These are phyloP conservation scores for Pyricularia grisea DNA, from an alignment of 2,329 filamentous ascomycete species.

Conservation along the genomic window DNA sequence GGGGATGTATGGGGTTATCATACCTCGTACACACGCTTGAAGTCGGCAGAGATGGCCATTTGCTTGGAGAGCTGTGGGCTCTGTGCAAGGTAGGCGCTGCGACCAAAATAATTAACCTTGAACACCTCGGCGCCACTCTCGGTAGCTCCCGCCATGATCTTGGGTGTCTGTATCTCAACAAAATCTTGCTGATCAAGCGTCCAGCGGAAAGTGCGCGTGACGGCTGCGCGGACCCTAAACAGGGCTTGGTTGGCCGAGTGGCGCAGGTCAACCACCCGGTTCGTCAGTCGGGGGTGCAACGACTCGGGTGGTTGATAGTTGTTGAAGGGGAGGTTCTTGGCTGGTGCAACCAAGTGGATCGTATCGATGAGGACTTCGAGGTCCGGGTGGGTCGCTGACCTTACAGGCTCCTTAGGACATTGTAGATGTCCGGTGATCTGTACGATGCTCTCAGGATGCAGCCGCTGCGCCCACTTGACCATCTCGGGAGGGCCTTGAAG, in stretches of 20 bases:
- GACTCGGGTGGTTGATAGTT: slow-evolving; percentile 48
- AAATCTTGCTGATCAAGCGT: slow-evolving; percentile 69
- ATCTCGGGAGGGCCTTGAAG: slow-evolving; percentile 48
- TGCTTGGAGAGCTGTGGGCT: slow-evolving; percentile 90
- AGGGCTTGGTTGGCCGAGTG: slow-evolving; percentile 82
- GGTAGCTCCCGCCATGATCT: slow-evolving; percentile 80
- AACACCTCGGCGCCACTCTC: slow-evolving; percentile 90
- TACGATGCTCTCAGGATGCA: slow-evolving; percentile 70
- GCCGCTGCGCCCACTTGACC: slow-evolving; percentile 78
- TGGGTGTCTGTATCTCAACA: slow-evolving; percentile 89
- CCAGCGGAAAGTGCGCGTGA: slow-evolving; percentile 70
- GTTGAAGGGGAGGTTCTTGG: slow-evolving; percentile 38
- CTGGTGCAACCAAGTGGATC: slow-evolving; percentile 41
- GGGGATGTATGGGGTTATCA: background rate
- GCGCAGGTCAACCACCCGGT: slow-evolving; percentile 75
- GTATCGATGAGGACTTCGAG: slow-evolving; percentile 62
- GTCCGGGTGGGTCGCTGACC: slow-evolving; percentile 65
- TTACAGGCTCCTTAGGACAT: slow-evolving; percentile 62
- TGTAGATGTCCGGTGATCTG: slow-evolving; percentile 67
- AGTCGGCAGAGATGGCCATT: slow-evolving; percentile 84
- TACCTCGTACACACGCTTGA: slow-evolving; percentile 73
- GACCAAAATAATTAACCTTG: slow-evolving; percentile 83
- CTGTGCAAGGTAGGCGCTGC: slow-evolving; percentile 80
- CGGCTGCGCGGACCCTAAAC: slow-evolving; percentile 75
- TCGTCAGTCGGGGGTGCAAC: slow-evolving; percentile 59